A percentile compares a stretch with the other conserved stretches of the same genome.
Evolutionary conservation across 2,329 filamentous ascomycete genomes (phyloP).

Genomic region (Claviceps pazoutovae): DNA sequence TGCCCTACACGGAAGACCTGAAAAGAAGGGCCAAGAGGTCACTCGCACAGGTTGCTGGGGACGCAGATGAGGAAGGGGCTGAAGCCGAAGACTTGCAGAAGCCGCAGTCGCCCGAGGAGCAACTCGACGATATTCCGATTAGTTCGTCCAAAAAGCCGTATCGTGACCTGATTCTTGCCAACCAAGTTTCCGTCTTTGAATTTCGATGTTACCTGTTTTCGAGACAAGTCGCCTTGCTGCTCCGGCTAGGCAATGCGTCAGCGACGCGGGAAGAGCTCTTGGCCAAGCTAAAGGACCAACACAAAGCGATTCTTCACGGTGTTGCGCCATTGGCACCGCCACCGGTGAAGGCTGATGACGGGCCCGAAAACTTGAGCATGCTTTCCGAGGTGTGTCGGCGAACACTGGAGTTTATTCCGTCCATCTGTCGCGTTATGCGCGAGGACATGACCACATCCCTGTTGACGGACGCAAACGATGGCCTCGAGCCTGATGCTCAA

Average conservation of each 20-base stretch:
- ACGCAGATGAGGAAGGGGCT: constrained; percentile 23
- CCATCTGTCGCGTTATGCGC: constrained; percentile 65
- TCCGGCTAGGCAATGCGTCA: constrained; percentile 66
- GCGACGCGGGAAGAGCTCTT: constrained; percentile 49
- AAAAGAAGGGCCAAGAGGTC: constrained; percentile 43
- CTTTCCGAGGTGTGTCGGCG: constrained; percentile 79
- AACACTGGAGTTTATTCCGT: constrained; percentile 70
- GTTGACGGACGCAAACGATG: constrained; percentile 27
- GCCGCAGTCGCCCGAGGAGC: constrained; percentile 22
- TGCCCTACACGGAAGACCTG: constrained; percentile 61
- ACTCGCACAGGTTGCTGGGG: constrained; percentile 23
- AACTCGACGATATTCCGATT: constrained; percentile 44
- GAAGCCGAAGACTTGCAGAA: constrained; percentile 39
- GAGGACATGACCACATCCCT: constrained; percentile 55
- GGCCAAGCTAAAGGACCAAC: constrained; percentile 47
- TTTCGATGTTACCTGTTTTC: constrained; percentile 91
- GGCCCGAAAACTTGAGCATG: constrained; percentile 60
- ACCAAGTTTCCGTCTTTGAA: constrained; percentile 91
- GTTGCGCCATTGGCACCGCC: constrained; percentile 37
- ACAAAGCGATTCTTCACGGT: constrained; percentile 42
- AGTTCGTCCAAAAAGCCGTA: constrained; percentile 64
- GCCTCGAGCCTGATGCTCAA: constrained; percentile 20
- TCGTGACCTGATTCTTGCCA: constrained; percentile 79
- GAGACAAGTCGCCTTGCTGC: constrained; percentile 67
- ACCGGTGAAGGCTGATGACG: constrained; percentile 37